phyloP scores from a whole-genome alignment of 2,329 filamentous ascomycete genomes.

The Beauveria brongniartii region DNA sequence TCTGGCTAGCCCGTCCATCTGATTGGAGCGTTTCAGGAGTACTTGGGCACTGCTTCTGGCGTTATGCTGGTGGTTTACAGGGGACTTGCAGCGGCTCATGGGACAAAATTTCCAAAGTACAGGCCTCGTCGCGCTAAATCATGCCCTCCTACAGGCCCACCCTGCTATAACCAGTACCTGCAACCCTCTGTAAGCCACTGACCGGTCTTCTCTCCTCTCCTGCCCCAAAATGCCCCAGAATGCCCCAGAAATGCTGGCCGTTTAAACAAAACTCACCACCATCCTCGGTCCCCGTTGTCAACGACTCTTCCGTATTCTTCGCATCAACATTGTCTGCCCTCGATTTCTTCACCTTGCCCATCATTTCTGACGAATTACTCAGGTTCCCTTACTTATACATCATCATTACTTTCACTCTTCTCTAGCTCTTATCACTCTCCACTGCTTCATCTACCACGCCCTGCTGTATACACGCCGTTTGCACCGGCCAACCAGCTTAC shows the following conservation, averaged over 20 bases:
- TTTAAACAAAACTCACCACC: constrained; percentile 8
- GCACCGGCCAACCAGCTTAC: constrained; percentile 3
- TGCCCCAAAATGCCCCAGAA: neutral
- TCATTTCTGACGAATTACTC: neutral
- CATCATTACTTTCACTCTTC: neutral
- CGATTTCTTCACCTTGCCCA: neutral
- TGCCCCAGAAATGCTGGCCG: neutral
- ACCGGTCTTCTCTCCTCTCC: neutral
- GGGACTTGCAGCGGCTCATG: no score
- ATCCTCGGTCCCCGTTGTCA: constrained; percentile 1
- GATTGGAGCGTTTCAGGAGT: no score
- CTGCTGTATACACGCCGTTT: neutral
- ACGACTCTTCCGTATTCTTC: constrained; percentile 3
- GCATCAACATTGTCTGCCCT: neutral
- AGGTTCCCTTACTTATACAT: neutral
- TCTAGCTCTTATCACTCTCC: neutral
- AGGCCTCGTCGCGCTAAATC: neutral
- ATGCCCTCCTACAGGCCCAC: neutral
- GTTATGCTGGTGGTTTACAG: neutral
- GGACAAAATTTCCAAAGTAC: neutral
- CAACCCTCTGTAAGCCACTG: neutral
- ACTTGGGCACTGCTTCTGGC: no score
- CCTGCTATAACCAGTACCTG: neutral
- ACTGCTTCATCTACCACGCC: neutral
- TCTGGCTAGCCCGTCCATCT: neutral